Evolutionary conservation across 306 rosid species (phyloP).

Genomic region (Castanea crenata): DNA sequence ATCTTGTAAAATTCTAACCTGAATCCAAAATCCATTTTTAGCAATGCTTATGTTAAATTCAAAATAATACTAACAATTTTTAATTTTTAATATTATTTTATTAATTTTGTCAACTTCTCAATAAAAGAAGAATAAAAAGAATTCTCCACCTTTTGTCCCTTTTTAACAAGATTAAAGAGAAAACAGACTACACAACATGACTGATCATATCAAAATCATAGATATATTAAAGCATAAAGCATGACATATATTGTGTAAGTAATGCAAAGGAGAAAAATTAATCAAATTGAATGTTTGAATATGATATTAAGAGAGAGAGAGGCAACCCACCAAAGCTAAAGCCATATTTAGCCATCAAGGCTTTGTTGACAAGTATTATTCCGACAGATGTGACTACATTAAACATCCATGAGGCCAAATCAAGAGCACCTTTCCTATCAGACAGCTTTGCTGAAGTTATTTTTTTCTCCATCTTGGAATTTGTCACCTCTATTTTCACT

Average conservation of each 20-base stretch:
- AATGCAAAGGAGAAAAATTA: neutral
- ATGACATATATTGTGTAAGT: neutral
- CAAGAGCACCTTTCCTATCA: slow-evolving; percentile 53
- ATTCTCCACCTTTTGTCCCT: neutral
- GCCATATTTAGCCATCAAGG: slow-evolving; percentile 70
- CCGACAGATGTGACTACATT: slow-evolving; percentile 78
- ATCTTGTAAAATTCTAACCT: neutral
- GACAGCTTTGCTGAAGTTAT: slow-evolving; percentile 57
- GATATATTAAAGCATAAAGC: neutral
- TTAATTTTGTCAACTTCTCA: neutral
- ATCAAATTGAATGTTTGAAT: neutral
- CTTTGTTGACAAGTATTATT: slow-evolving; percentile 68
- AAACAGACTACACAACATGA: neutral
- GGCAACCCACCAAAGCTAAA: slow-evolving; percentile 59
- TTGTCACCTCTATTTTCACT: slow-evolving; percentile 18
- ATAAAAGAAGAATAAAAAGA: neutral
- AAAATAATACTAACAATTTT: neutral
- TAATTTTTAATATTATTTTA: neutral
- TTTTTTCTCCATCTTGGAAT: slow-evolving; percentile 25
- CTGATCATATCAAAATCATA: neutral
- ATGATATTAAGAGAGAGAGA: neutral
- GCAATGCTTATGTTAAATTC: neutral
- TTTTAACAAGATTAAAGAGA: neutral
- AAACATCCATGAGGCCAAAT: slow-evolving; percentile 78
- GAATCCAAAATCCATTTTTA: neutral